Evolutionary conservation across 768 basidiomycete genomes (phyloP), one percentile per base, ranked within the genome.

Genomic region (Termitomyces sp.): DNA sequence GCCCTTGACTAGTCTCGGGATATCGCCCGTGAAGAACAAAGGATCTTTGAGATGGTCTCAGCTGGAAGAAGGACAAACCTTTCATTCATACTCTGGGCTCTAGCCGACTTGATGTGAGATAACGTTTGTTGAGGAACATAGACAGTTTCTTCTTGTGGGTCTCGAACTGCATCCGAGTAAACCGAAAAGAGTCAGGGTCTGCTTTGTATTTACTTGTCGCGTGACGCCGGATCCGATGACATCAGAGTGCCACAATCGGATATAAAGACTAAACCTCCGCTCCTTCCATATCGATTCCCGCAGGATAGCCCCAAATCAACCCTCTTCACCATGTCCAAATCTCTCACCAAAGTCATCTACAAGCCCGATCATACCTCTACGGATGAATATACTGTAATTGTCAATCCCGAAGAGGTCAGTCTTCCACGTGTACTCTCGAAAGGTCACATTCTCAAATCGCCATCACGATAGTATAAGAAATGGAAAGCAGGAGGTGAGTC

Each of bases 401-500:
- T 91, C 42, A 80, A 89, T 67, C 75, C 76, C 3, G 73, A 66
- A 53, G 80, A 84, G 81, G 91, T 91, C 60, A 21, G 79, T 62
- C 28, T 25, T 19, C 40, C 48, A 23, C n/a, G 25, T 51, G 43
- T 41, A 4, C 47, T n/a, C 45, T 48, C 39, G 32, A 43, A 59
- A 47, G 52, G 45, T 54, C 44, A 52, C 61, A 57, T 32, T 63
- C 58, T 44, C 19, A 52, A 34, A 19, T 8, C 42, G 49, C 49
- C 37, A 59, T 56, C 16, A 39, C 45, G 27, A 55, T 46, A 91
- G 90, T 89, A 73, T 70, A 82, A 83, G 74, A 88, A 84, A 69
- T 93, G 88, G 88, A 88, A 83, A 70, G 79, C 73, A 10, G 90
- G 88, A 79, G 89, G 91, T 91, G 60, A 73, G 81, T 48, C 34